These are phyloP conservation scores for Plasmodium vinckei DNA, from an alignment of 169 alveolate species.

Conservation along the genomic window DNA sequence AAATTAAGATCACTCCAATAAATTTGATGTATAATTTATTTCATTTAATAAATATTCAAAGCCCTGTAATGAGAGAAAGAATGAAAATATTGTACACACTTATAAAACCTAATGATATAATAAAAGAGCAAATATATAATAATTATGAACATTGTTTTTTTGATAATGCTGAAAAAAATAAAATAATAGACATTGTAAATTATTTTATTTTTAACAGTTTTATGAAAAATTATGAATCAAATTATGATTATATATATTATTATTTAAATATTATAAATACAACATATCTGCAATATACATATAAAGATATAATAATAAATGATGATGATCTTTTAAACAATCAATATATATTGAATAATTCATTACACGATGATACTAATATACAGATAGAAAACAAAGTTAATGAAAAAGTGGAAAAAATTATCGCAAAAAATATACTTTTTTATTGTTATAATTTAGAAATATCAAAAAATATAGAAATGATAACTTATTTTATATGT, in stretches of 20 bases:
- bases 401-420: slow-evolving; percentile 48
- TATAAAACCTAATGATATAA: slow-evolving; percentile 37
- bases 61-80: slow-evolving; percentile 40
- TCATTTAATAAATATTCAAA: slow-evolving; percentile 40
- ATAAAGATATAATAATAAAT: slow-evolving; percentile 13
- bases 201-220: slow-evolving; percentile 49
- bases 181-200: slow-evolving; percentile 58
- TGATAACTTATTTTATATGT: slow-evolving; percentile 62
- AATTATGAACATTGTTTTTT: slow-evolving; percentile 65
- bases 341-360: neutral
- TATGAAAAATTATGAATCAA: slow-evolving; percentile 45
- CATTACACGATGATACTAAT: neutral
- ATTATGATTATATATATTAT: slow-evolving; percentile 31
- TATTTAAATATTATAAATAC: slow-evolving; percentile 56
- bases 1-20: slow-evolving; percentile 50
- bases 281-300: slow-evolving; percentile 21
- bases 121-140: slow-evolving; percentile 48
- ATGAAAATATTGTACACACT: slow-evolving; percentile 19
- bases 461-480: slow-evolving; percentile 48
- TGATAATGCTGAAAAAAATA: slow-evolving; percentile 20
- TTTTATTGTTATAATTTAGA: slow-evolving; percentile 41
- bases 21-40: slow-evolving; percentile 63
- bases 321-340: slow-evolving; percentile 20
- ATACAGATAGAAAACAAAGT: slow-evolving; percentile 28
- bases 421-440: slow-evolving; percentile 55